Evolutionary conservation across 2,329 filamentous ascomycete species (phyloP), one percentile per base, ranked within the genome.

Genomic region (Fusarium sp.): DNA sequence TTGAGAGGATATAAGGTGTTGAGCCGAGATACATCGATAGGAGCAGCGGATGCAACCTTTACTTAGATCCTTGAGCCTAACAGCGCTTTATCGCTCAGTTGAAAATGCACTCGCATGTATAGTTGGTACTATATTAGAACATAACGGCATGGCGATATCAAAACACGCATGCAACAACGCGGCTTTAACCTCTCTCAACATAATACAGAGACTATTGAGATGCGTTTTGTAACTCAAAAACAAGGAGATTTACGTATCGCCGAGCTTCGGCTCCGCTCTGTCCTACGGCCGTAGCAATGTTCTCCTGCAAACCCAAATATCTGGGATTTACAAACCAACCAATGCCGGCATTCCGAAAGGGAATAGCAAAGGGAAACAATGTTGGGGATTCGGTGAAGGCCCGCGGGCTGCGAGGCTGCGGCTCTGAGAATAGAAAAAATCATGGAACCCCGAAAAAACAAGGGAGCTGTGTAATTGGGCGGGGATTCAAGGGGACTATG

Each of bases 361-460:
- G 40, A 31, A 15, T 36, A 18, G 15, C 9, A 37, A 38, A 28
- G 20, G 13, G 28, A n/a, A 33, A 65, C 64, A 69, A 63, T 72
- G 72, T 74, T 74, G 72, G 68, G 72, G 72, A 73, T 63, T 66
- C 72, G 71, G 72, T 67, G 56, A 56, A 74, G 64, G 69, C 16
- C 70, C 72, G 72, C 60, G 54, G 37, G 42, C 46, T 54, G 52
- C 63, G 53, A 72, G 68, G 67, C 69, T 72, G 70, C 68, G 70
- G 65, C 57, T 72, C 70, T 72, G 56, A 65, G 30, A 65, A 30
- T 31, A 6, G 31, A 31, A 45, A 44, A 45, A 45, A 23, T 23
- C 23, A 23, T 23, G 26, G 26, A 52, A 50, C 16, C 31, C 36
- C 58, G 55, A 50, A 59, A 42, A 53, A 28, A 44, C 18, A 51